Base-by-base conservation (phyloP, 2,329 filamentous ascomycete species). In the Aspergillus japonicus region DNA sequence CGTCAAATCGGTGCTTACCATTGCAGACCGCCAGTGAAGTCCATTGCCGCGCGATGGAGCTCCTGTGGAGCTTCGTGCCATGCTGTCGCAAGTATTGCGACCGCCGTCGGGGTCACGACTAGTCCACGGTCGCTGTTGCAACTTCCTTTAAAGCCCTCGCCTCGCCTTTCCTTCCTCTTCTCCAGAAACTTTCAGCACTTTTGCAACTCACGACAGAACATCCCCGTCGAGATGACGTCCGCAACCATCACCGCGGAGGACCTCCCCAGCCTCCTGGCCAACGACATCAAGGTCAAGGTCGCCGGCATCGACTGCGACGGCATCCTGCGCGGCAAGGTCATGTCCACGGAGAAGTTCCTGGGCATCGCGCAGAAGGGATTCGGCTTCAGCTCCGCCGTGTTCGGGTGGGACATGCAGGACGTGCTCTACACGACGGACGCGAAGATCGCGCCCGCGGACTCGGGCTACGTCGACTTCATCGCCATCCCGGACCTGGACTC, bases 371-470 rank as follows among this genome's bases (percentile, higher is more conserved):
- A 85, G 54, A 83, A 86, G 54, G 92, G 92, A 60, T 96, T 96
- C 68, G 92, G 92, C 60, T 96, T 96, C 81, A 96, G 92, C 80
- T 93, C 90, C 35, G 92, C 96, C 66, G 87, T 96, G 66, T 96
- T 96, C 69, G 92, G 92, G 71, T 96, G 92, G 92, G 92, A 96
- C 77, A 96, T 96, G 92, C 92, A 96, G 77, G 92, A 96, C 72
- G 83, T 87, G 80, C 94, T 91, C 12, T 96, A 96, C 76, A 69
- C 66, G 19, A 69, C 65, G 4, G 59, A 68, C 87, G 90, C 74
- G 85, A 84, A 69, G 90, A 96, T 79, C 83, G 96, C 68, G 85
- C 85, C 73, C 87, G 96, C 74, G 91, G 90, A 90, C 71, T 96
- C 96, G 73, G 92, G 92, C 42, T 96, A 96, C 77, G 85, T 88